These are phyloP conservation scores for Zygotorulaspora mrakii DNA, from an alignment of 1,139 yeast genomes.

Conservation along the genomic window DNA sequence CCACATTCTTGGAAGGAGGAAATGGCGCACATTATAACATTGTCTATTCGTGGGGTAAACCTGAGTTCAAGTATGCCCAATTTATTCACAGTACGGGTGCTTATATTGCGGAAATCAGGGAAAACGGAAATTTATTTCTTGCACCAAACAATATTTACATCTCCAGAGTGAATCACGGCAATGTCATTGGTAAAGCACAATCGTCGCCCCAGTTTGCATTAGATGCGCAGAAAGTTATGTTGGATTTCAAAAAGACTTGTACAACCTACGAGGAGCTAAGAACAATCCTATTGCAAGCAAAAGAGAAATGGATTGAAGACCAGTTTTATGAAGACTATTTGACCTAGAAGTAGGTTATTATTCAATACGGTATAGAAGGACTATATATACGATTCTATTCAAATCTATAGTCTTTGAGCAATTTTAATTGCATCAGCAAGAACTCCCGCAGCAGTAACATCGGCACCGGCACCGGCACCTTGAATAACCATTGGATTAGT, in stretches of 20 bases:
- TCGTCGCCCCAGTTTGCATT: slow-evolving; percentile 36
- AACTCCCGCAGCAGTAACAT: slow-evolving; percentile 97
- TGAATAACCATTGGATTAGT: slow-evolving; percentile 89
- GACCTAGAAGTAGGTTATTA: slow-evolving; percentile 3
- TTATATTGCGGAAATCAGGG: slow-evolving; percentile 82
- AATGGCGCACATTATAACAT: slow-evolving; percentile 54
- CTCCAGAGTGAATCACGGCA: slow-evolving; percentile 51
- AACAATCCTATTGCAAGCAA: slow-evolving; percentile 57
- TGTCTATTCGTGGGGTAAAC: slow-evolving; percentile 87
- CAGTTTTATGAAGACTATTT: slow-evolving; percentile 18
- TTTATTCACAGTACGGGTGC: slow-evolving; percentile 87
- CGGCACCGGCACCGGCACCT: slow-evolving; percentile 99
- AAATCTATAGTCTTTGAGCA: slow-evolving; percentile 64
- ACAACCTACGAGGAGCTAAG: slow-evolving; percentile 47
- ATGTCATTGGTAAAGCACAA: slow-evolving; percentile 30
- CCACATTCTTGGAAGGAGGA: slow-evolving; percentile 55
- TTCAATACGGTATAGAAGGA: too few relatives aligned
- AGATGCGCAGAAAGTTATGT: slow-evolving; percentile 72
- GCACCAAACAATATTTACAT: slow-evolving; percentile 79
- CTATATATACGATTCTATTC: background rate
- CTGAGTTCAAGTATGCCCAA: slow-evolving; percentile 77
- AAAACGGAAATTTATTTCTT: slow-evolving; percentile 72
- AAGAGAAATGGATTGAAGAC: slow-evolving; percentile 41
- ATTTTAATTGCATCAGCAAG: slow-evolving; percentile 87
- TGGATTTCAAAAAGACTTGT: slow-evolving; percentile 63